A percentile compares a stretch with the other conserved stretches of the same genome.
phyloP scores from a whole-genome alignment of 345 rosid genomes.

The Eucalyptus sp. region DNA sequence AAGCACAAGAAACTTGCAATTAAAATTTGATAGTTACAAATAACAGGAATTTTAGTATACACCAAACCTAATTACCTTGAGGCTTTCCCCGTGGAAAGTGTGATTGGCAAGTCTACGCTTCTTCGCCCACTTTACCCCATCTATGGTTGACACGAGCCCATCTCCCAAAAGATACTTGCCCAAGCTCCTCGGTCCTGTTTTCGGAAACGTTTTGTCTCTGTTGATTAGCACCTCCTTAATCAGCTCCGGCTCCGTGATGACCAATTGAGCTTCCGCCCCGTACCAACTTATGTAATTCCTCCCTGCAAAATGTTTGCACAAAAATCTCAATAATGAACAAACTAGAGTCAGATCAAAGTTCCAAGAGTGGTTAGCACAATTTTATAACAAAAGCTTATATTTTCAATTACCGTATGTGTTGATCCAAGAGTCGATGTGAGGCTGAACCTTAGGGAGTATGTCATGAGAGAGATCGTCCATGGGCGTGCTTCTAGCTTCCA shows the following conservation, averaged over 20 bases:
- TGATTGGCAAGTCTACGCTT: conserved; percentile 19
- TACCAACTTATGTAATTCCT: not conserved
- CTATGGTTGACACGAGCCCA: conserved; percentile 6
- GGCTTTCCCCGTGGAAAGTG: not conserved
- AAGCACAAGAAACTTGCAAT: not conserved
- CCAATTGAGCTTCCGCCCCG: not conserved
- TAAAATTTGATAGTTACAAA: not conserved
- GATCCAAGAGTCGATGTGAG: not conserved
- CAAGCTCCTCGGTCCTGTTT: not conserved
- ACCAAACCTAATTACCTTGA: conserved; percentile 5
- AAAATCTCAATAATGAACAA: not conserved
- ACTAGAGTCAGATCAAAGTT: not conserved
- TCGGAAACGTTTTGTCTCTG: not conserved
- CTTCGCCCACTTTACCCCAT: conserved; percentile 18
- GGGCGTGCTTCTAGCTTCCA: not conserved
- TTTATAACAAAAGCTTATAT: not conserved
- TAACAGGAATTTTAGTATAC: not conserved
- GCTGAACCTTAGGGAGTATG: not conserved
- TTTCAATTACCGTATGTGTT: not conserved
- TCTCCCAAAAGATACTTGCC: not conserved
- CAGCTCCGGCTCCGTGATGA: not conserved
- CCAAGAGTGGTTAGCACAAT: not conserved
- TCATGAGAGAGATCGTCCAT: not conserved
- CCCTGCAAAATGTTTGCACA: not conserved
- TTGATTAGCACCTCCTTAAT: not conserved